phyloP scores from a whole-genome alignment of 2,329 filamentous ascomycete genomes.

The Venturia nashicola region DNA sequence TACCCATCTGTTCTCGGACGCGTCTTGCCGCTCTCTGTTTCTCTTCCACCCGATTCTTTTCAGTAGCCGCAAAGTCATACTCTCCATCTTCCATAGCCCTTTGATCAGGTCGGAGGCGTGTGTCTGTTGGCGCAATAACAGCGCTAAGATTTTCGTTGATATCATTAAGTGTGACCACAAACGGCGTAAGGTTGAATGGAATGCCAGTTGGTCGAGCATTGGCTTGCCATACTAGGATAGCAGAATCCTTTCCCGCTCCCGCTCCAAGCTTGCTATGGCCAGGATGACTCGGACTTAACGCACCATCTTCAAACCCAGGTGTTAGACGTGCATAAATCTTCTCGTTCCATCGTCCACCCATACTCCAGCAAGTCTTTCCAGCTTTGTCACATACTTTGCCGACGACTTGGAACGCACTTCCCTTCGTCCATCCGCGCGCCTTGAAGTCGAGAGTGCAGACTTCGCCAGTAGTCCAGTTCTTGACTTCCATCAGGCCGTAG shows the following conservation, averaged over 20 bases:
- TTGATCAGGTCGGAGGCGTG: conserved; percentile 84
- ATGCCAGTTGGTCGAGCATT: conserved; percentile 70
- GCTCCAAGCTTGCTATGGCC: conserved; percentile 39
- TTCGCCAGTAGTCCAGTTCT: conserved; percentile 93
- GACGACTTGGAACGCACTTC: conserved; percentile 75
- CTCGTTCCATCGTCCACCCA: conserved; percentile 94
- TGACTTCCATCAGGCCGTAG: conserved; percentile 93
- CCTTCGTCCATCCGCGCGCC: conserved; percentile 87
- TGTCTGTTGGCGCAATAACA: conserved; percentile 82
- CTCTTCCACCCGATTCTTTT: conserved; percentile 92
- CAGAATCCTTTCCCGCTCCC: conserved; percentile 29
- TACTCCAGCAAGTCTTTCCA: conserved; percentile 74
- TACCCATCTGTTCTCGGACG: conserved; percentile 61
- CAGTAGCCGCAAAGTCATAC: conserved; percentile 82
- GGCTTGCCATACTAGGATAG: conserved; percentile 87
- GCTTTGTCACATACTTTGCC: conserved; percentile 73
- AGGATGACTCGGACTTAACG: conserved; percentile 20
- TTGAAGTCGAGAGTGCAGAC: conserved; percentile 88
- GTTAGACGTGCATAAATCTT: conserved; percentile 90
- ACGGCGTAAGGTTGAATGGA: conserved; percentile 94
- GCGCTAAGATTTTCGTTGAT: conserved; percentile 69
- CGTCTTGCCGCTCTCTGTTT: conserved; percentile 70
- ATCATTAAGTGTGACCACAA: conserved; percentile 88
- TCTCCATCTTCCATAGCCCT: conserved; percentile 97
- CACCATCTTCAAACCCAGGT: conserved; percentile 65